Evolutionary conservation across 148 eudicot genomes (phyloP).

Genomic region (Fagopyrum esculentum): DNA sequence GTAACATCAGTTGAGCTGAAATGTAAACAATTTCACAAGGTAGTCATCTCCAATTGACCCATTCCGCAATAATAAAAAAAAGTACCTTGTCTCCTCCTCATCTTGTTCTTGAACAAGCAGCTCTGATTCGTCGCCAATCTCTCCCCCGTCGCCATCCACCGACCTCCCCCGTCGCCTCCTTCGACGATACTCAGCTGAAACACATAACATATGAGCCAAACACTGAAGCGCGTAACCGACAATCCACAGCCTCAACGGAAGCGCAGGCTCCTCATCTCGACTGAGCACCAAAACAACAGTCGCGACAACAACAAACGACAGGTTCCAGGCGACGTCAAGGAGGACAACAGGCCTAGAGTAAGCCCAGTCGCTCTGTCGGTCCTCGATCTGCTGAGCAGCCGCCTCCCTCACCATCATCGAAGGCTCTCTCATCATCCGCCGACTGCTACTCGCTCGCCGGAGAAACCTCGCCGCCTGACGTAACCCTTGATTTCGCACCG

Average conservation of each 20-base stretch:
- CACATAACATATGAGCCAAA: slow-evolving; percentile 50
- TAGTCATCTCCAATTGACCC: not conserved
- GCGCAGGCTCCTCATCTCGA: slow-evolving; percentile 20
- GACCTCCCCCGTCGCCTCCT: slow-evolving; percentile 22
- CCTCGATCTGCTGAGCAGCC: slow-evolving; percentile 20
- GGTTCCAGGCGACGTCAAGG: slow-evolving; percentile 18
- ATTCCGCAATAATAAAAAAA: not conserved
- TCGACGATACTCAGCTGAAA: slow-evolving; percentile 40
- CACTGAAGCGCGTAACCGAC: slow-evolving; percentile 65
- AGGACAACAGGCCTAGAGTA: slow-evolving; percentile 18
- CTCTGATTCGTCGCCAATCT: not conserved
- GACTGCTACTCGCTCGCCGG: slow-evolving; percentile 14
- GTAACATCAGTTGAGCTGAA: not conserved
- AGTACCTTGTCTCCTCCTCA: slow-evolving; percentile 27
- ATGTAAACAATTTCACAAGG: not conserved
- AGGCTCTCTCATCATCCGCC: slow-evolving; percentile 21
- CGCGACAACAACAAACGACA: slow-evolving; percentile 16
- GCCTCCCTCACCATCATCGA: slow-evolving; percentile 20
- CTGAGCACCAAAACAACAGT: slow-evolving; percentile 24
- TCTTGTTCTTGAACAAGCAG: not conserved
- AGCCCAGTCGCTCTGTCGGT: slow-evolving; percentile 19
- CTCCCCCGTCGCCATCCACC: not conserved
- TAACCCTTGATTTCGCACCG: slow-evolving; percentile 14
- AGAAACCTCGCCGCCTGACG: slow-evolving; percentile 20
- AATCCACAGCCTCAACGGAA: slow-evolving; percentile 58